A percentile compares a stretch with the other conserved stretches of the same genome.
Conservation (phyloP, 306 rosid genomes). For the Quercus ilex region DNA sequence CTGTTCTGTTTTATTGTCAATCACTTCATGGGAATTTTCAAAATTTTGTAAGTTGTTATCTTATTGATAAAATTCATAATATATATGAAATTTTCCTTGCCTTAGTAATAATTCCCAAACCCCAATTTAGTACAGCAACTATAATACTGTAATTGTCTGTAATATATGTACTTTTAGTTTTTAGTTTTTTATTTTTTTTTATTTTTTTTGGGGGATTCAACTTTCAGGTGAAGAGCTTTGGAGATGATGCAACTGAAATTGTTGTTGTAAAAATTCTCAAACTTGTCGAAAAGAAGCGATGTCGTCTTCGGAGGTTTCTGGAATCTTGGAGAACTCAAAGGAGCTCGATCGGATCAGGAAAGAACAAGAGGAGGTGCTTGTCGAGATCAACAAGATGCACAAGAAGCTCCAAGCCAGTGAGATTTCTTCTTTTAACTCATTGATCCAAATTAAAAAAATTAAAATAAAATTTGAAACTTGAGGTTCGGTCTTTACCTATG, state of each 20-base stretch:
- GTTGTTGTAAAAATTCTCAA: slow-evolving; percentile 4
- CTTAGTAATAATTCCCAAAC: too few species aligned
- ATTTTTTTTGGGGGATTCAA: background rate
- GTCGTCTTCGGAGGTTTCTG: slow-evolving; percentile 72
- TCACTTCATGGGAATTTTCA: too few species aligned
- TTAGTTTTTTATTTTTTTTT: too few species aligned
- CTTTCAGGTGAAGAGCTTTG: background rate
- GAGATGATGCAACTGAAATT: slow-evolving; percentile 8
- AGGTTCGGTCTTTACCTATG: background rate
- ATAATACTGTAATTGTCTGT: too few species aligned
- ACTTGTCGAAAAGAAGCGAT: slow-evolving; percentile 33
- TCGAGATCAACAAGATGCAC: slow-evolving; percentile 87
- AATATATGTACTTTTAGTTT: too few species aligned
- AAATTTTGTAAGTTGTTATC: too few species aligned
- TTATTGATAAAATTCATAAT: too few species aligned
- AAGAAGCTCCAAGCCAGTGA: slow-evolving; percentile 82
- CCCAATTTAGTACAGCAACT: too few species aligned
- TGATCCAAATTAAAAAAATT: background rate
- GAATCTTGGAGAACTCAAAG: slow-evolving; percentile 68
- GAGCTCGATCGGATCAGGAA: slow-evolving; percentile 93
- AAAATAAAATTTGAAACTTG: background rate
- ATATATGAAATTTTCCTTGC: too few species aligned
- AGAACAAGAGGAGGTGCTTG: slow-evolving; percentile 67
- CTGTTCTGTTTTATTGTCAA: too few species aligned
- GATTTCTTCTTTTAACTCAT: background rate